A percentile compares a stretch with the other conserved stretches of the same genome.
Conservation (phyloP, 768 basidiomycete genomes). For the Phaffia tasmanica region DNA sequence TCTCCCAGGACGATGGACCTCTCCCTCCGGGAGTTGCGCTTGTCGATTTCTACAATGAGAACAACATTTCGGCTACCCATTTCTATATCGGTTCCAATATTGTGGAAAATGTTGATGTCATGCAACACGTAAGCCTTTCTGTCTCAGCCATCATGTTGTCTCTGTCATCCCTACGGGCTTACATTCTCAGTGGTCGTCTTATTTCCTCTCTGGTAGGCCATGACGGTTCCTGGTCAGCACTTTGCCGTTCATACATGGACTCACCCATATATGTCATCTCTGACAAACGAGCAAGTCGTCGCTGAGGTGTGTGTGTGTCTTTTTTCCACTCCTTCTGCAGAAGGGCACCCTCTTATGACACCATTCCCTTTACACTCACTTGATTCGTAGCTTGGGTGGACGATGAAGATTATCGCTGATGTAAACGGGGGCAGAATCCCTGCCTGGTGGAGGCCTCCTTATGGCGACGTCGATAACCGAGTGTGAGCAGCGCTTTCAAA, state of each 20-base stretch:
- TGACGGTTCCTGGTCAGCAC: conserved; percentile 8
- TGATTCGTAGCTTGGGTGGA: conserved; percentile 53
- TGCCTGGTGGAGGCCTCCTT: conserved; percentile 63
- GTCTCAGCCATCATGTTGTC: neutral
- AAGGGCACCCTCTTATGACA: neutral
- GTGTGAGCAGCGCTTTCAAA: conserved; percentile 43
- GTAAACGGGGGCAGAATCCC: conserved; percentile 65
- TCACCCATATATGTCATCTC: conserved; percentile 31
- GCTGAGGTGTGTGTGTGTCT: conserved; percentile 42
- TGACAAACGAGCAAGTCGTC: conserved; percentile 56
- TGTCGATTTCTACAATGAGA: conserved; percentile 54
- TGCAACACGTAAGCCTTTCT: neutral
- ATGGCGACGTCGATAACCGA: conserved; percentile 49
- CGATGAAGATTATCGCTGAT: conserved; percentile 64
- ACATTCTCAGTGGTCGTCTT: too few relatives aligned
- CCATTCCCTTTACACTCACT: neutral
- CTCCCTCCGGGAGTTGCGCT: conserved; percentile 43
- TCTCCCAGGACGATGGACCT: conserved; percentile 75
- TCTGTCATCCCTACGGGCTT: neutral
- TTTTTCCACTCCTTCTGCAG: too few relatives aligned
- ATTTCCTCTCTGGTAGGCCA: conserved; percentile 1
- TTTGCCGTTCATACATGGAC: conserved; percentile 24
- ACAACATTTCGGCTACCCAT: conserved; percentile 49
- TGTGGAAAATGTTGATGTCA: conserved; percentile 40
- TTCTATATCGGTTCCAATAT: conserved; percentile 67